Percentiles rank a stretch among this genome's conserved stretches.
Conservation (phyloP, 2,329 filamentous ascomycete genomes). For the Cercospora sojina region DNA sequence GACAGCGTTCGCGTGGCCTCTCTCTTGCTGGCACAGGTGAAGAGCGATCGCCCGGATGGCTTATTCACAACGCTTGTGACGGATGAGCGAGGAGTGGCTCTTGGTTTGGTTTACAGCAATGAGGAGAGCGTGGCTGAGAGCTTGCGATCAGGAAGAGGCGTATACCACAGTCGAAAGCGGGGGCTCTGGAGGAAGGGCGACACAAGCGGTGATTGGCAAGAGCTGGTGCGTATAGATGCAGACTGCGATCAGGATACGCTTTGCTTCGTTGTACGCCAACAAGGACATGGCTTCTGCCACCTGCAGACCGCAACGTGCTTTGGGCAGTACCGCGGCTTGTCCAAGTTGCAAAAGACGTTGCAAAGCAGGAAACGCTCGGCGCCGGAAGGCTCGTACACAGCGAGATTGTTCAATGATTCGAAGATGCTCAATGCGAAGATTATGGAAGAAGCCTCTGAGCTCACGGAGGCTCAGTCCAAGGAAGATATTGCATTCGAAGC, state of each 20-base stretch:
- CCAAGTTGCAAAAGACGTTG: slow-evolving; percentile 83
- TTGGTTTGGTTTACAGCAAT: slow-evolving; percentile 93
- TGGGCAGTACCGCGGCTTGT: slow-evolving; percentile 76
- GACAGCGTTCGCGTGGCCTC: slow-evolving; percentile 65
- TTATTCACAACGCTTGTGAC: slow-evolving; percentile 88
- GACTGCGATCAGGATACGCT: slow-evolving; percentile 95
- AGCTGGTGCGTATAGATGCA: slow-evolving; percentile 77
- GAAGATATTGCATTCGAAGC: slow-evolving; percentile 90
- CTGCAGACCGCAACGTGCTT: slow-evolving; percentile 91
- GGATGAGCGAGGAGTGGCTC: slow-evolving; percentile 77
- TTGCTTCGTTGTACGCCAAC: slow-evolving; percentile 85
- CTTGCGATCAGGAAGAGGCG: slow-evolving; percentile 74
- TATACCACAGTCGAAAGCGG: slow-evolving; percentile 94
- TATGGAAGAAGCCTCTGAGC: slow-evolving; percentile 95
- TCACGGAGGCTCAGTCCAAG: slow-evolving; percentile 80
- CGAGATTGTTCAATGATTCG: slow-evolving; percentile 85
- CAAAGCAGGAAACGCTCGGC: slow-evolving; percentile 77
- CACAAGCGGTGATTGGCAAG: slow-evolving; percentile 89
- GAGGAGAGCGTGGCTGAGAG: slow-evolving; percentile 86
- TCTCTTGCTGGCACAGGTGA: slow-evolving; percentile 72
- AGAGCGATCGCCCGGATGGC: slow-evolving; percentile 77
- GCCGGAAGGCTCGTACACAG: slow-evolving; percentile 88
- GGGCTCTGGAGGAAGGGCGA: slow-evolving; percentile 97
- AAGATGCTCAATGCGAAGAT: slow-evolving; percentile 92
- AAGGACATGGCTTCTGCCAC: slow-evolving; percentile 88